Evolutionary conservation across 805 yeast species (phyloP), one percentile per base, ranked within the genome.

Genomic region (Kuraishia piskuri): DNA sequence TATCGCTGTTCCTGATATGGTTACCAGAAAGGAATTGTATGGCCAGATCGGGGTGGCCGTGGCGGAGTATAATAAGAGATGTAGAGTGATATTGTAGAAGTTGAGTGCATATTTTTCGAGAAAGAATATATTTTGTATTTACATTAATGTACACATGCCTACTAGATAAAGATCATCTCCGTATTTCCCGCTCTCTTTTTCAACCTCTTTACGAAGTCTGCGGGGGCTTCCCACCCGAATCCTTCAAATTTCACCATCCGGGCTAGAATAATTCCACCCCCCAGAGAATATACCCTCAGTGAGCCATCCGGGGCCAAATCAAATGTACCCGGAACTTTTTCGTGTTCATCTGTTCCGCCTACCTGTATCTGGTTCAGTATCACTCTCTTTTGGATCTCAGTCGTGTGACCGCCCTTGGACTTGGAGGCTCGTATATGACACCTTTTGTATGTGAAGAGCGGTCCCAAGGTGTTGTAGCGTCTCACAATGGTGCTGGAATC

Each of bases 11-110:
- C 82, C 88, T 0, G 94, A 88, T 52, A 71, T 74, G 21, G 69
- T 76, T 9, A 83, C 84, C 55, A 75, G 91, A 57, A 73, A 74
- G 55, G 83, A 80, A 63, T 68, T 92, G 53, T 90, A 90, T 73
- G 77, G 73, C 57, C 79, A 79, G 62, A 87, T 94, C 60, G 86
- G 84, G 2, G 69, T 85, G 55, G 97, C 97, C 1, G 98, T 90
- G 19, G 79, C 76, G 22, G 88, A 85, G 61, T 90, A 76, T 70
- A 92, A 91, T 63, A 83, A 83, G 68, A 77, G 73, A 52, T 83
- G 87, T 59, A 85, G 81, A 61, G 83, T 82, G 17, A 60, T 62
- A 8, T 57, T 67, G 25, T 68, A 22, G n/a, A n/a, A 19, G 20
- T 24, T 24, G 22, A 24, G 22, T 48, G 21, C 50, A 47, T 9